Conservation (phyloP, 2,329 filamentous ascomycete species). For the Myriosclerotinia duriaeana region DNA sequence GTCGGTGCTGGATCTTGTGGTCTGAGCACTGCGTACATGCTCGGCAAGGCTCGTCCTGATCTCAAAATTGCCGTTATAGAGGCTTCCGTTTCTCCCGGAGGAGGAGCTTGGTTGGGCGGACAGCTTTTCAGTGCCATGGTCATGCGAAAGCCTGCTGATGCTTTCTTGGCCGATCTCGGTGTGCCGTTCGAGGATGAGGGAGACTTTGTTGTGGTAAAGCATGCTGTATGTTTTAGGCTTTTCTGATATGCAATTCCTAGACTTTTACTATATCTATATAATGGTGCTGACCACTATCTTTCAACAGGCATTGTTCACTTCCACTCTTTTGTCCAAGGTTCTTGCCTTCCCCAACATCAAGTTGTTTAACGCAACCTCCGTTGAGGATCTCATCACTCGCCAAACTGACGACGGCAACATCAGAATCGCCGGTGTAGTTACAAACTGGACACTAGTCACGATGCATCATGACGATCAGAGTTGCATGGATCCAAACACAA, state of each 20-base stretch:
- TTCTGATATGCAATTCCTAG: not conserved
- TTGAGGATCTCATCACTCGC: constrained; percentile 90
- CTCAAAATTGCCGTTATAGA: constrained; percentile 90
- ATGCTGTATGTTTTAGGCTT: constrained; percentile 54
- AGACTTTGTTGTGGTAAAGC: constrained; percentile 88
- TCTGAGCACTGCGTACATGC: constrained; percentile 78
- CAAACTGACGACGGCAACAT: constrained; percentile 54
- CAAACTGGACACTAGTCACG: constrained; percentile 91
- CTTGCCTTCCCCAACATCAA: constrained; percentile 86
- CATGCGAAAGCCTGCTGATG: constrained; percentile 88
- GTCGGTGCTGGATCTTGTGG: constrained; percentile 88
- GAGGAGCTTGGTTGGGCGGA: constrained; percentile 88
- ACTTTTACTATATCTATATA: not conserved
- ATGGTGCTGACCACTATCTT: not conserved
- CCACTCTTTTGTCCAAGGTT: constrained; percentile 80
- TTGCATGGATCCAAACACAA: constrained; percentile 97
- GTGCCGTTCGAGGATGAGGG: constrained; percentile 87
- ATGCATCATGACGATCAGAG: constrained; percentile 87
- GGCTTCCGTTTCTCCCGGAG: constrained; percentile 81
- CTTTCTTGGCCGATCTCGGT: constrained; percentile 77
- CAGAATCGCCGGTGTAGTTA: constrained; percentile 84
- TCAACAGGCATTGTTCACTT: constrained; percentile 73
- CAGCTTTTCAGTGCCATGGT: constrained; percentile 96
- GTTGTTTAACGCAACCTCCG: constrained; percentile 91
- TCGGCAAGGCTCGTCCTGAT: constrained; percentile 81